A percentile compares a stretch with the other conserved stretches of the same genome.
These are phyloP conservation scores for Ottelia alismoides DNA, from an alignment of 106 monocot genomes.

Conservation along the genomic window DNA sequence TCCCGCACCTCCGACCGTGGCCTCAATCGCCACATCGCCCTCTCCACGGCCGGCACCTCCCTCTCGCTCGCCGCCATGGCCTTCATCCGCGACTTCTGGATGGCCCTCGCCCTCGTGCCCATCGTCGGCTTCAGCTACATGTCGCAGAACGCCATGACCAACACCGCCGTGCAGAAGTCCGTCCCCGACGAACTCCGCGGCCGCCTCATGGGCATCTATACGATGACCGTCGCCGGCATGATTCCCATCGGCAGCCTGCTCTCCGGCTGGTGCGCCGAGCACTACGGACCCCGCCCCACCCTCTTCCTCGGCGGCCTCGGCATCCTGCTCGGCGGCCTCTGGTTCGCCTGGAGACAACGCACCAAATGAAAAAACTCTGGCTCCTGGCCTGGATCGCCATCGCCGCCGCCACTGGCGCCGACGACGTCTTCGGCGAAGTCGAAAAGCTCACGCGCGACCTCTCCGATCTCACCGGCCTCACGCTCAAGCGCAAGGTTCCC, in stretches of 20 bases:
- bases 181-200: not conserved
- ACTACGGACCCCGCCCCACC: not conserved
- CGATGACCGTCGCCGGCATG: not conserved
- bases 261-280: not conserved
- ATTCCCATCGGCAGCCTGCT: not conserved
- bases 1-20: not conserved
- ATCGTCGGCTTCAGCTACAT: not conserved
- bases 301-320: not conserved
- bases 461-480: no score
- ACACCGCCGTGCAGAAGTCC: not conserved
- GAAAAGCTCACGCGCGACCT: no score
- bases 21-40: not conserved
- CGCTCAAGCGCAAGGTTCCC: no score
- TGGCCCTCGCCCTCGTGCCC: not conserved
- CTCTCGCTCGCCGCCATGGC: not conserved
- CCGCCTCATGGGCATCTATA: not conserved
- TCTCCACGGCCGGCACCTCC: not conserved
- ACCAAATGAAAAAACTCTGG: no score
- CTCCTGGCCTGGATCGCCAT: no score
- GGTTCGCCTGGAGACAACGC: no score
- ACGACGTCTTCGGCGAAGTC: no score
- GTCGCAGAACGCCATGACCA: not conserved
- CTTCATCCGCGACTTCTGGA: not conserved
- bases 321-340: not conserved
- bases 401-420: no score